Conservation (phyloP, 1,284 basidiomycete species). For the Ustilago lituana region DNA sequence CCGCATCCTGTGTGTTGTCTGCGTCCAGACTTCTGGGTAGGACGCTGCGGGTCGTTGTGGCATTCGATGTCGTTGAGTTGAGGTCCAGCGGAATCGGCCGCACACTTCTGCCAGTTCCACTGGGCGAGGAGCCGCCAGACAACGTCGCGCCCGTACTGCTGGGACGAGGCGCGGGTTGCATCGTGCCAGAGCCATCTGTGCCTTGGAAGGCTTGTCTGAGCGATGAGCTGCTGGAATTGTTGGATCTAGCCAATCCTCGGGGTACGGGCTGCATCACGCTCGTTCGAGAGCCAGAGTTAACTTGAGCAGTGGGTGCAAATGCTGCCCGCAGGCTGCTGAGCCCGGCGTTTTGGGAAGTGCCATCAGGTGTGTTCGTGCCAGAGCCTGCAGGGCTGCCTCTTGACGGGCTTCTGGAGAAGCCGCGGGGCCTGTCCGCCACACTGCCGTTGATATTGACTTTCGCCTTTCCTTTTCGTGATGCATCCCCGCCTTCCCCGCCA, state of each 20-base stretch:
- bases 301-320: constrained; percentile 30
- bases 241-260: constrained; percentile 22
- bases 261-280: constrained; percentile 45
- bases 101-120: constrained; percentile 5
- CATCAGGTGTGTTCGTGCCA: constrained; percentile 35
- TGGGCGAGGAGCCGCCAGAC: constrained; percentile 2
- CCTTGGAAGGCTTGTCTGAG: constrained; percentile 29
- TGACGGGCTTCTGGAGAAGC: constrained; percentile 9
- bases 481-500: background rate
- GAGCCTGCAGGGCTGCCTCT: constrained; percentile 27
- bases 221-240: constrained; percentile 40
- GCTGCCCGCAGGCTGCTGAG: constrained; percentile 26
- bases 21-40: background rate
- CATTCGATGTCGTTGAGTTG: background rate
- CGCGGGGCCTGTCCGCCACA: background rate
- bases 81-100: constrained; percentile 29
- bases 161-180: constrained; percentile 13
- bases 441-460: constrained; percentile 21
- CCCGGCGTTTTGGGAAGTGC: constrained; percentile 18
- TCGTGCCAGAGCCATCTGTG: constrained; percentile 12
- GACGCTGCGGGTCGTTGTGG: background rate
- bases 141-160: background rate
- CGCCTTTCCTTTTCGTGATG: constrained; percentile 16
- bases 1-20: background rate
- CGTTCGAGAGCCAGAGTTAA: constrained; percentile 17